A percentile compares a stretch with the other conserved stretches of the same genome.
These are phyloP conservation scores for Pezizomycotina sp. DNA, from an alignment of 2,329 filamentous ascomycete species.

Conservation along the genomic window DNA sequence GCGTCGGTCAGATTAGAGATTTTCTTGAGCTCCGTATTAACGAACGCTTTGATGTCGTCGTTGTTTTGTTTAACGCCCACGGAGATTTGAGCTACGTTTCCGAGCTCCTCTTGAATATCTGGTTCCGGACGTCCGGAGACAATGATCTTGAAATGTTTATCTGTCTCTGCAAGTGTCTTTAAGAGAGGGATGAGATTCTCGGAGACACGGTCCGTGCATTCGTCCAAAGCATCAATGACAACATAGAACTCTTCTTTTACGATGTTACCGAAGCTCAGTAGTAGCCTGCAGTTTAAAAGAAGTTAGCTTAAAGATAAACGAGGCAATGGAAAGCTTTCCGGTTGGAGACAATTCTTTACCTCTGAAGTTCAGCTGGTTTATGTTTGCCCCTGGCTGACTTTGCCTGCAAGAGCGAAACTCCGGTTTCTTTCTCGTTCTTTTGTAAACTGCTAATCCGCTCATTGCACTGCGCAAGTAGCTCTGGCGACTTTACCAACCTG, in stretches of 20 bases:
- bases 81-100: slow-evolving; percentile 4
- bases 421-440: slow-evolving; percentile 1
- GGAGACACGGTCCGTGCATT: slow-evolving; percentile 8
- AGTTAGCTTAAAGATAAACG: not conserved
- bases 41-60: slow-evolving; percentile 13
- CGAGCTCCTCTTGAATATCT: slow-evolving; percentile 5
- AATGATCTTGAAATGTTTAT: slow-evolving; percentile 6
- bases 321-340: not conserved
- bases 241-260: slow-evolving; percentile 3
- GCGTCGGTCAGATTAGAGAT: slow-evolving; percentile 7
- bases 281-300: slow-evolving; percentile 2
- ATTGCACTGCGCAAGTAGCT: not conserved
- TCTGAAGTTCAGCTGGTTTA: no score
- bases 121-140: slow-evolving; percentile 11
- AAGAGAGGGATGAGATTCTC: slow-evolving; percentile 7
- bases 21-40: slow-evolving; percentile 9
- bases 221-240: slow-evolving; percentile 11
- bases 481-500: not conserved
- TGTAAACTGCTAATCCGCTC: slow-evolving; percentile 4
- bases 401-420: slow-evolving; percentile 4
- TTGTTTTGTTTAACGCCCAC: slow-evolving; percentile 9
- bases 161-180: slow-evolving; percentile 1
- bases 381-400: slow-evolving; percentile 4
- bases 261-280: slow-evolving; percentile 3
- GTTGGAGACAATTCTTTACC: not conserved